Conservation (phyloP, 371 early-diverging fungal genomes). For the Polyrhizophydium stewartii region DNA sequence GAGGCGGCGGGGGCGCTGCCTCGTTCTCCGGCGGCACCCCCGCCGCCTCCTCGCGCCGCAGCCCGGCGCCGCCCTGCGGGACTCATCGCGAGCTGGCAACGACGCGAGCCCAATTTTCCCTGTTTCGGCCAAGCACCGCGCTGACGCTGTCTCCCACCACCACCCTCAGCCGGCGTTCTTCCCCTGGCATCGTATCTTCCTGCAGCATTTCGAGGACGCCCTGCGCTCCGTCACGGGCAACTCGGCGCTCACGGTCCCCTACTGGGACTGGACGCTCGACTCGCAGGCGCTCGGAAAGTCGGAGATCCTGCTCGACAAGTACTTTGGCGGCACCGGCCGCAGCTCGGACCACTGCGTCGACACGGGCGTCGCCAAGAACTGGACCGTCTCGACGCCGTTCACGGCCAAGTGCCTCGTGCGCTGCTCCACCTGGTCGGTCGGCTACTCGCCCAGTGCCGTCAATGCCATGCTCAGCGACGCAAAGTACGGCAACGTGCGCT, state of each 20-base stretch:
- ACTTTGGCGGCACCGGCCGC: slow-evolving; percentile 8
- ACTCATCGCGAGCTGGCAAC: too few relatives aligned
- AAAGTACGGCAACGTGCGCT: slow-evolving; percentile 12
- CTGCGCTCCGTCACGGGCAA: slow-evolving; percentile 6
- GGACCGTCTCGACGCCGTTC: background rate
- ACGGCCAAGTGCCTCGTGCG: background rate
- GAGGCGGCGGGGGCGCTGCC: too few relatives aligned
- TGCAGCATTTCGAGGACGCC: slow-evolving; percentile 14
- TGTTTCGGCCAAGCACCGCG: too few relatives aligned
- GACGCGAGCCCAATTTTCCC: too few relatives aligned
- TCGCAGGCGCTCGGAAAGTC: slow-evolving; percentile 19
- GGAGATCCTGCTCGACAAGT: background rate
- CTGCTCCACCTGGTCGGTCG: too few relatives aligned
- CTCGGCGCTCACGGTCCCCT: slow-evolving; percentile 11
- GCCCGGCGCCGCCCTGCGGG: too few relatives aligned
- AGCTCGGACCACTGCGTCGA: background rate
- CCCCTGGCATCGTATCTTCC: slow-evolving; percentile 28
- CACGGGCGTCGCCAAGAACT: background rate
- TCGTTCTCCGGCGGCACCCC: too few relatives aligned
- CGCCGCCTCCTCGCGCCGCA: too few relatives aligned
- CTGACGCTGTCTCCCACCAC: too few relatives aligned
- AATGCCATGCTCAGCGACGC: background rate
- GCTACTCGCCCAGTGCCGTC: background rate
- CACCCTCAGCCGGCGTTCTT: slow-evolving; percentile 10
- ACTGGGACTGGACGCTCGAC: slow-evolving; percentile 32